phyloP scores from a whole-genome alignment of 2,329 filamentous ascomycete species.

The Botryotinia convoluta region DNA sequence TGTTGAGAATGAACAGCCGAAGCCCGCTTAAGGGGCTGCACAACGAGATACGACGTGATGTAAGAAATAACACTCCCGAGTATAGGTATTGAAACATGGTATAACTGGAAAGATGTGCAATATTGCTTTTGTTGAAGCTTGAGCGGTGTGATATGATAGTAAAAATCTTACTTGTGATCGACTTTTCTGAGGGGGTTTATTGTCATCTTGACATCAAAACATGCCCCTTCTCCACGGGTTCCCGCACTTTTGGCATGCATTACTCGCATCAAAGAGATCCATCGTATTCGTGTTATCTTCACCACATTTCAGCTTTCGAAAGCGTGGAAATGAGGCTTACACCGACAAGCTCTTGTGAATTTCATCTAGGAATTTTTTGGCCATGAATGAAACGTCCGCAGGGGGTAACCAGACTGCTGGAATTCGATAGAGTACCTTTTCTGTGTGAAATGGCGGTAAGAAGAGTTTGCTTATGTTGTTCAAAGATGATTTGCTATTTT shows the following conservation, averaged over 20 bases:
- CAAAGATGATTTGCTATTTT: background rate
- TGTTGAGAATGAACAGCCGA: background rate
- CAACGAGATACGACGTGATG: background rate
- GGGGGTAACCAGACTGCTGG: slow-evolving; percentile 3
- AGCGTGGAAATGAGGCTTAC: slow-evolving; percentile 11
- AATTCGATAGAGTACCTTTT: background rate
- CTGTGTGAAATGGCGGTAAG: slow-evolving; percentile 1
- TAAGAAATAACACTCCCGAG: background rate
- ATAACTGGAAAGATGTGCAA: background rate
- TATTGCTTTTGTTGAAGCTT: background rate
- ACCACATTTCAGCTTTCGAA: background rate
- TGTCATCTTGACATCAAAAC: background rate
- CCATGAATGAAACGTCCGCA: background rate
- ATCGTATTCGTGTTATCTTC: background rate
- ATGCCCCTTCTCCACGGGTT: background rate
- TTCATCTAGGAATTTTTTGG: background rate
- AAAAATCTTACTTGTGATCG: background rate
- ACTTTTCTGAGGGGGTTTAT: background rate
- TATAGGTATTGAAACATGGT: background rate
- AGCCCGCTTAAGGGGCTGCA: background rate
- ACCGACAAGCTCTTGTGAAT: background rate
- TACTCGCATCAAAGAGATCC: background rate
- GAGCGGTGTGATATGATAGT: slow-evolving; percentile 7
- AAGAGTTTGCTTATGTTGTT: background rate
- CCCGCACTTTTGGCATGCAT: background rate